Conservation (phyloP, 1,284 basidiomycete genomes). For the Ceratobasidium sp. region DNA sequence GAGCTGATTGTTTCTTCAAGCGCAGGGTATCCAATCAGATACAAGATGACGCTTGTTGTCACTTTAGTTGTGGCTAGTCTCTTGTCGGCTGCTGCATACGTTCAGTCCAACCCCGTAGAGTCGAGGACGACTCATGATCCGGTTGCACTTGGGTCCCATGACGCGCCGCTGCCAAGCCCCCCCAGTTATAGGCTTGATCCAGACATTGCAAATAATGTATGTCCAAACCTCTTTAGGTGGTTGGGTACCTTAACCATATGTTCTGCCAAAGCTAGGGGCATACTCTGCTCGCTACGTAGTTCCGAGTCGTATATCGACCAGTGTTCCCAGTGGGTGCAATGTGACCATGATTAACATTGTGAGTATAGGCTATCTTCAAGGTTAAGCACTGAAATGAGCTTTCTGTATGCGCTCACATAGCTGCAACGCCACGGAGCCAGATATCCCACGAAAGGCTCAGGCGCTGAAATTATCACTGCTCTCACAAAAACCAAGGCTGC, state of each 20-base stretch:
- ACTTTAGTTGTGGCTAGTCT: slow-evolving; percentile 4
- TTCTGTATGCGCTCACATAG: slow-evolving; percentile 51
- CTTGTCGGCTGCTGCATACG: slow-evolving; percentile 18
- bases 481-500: slow-evolving; percentile 62
- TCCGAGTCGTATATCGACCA: slow-evolving; percentile 14
- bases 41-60: slow-evolving; percentile 4
- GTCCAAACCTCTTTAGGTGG: background rate
- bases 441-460: slow-evolving; percentile 69
- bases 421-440: slow-evolving; percentile 86
- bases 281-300: slow-evolving; percentile 39
- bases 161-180: background rate
- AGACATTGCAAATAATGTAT: slow-evolving; percentile 16
- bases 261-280: slow-evolving; percentile 32
- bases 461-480: slow-evolving; percentile 54
- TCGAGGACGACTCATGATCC: background rate
- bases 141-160: background rate
- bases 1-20: too few relatives aligned
- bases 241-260: background rate
- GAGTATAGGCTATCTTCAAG: slow-evolving; percentile 46
- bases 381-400: slow-evolving; percentile 35
- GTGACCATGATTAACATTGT: slow-evolving; percentile 74
- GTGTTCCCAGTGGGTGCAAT: slow-evolving; percentile 52
- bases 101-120: slow-evolving; percentile 2
- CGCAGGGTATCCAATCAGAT: slow-evolving; percentile 7
- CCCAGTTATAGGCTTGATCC: slow-evolving; percentile 11